Evolutionary conservation across 2,329 filamentous ascomycete genomes (phyloP).

Genomic region (Colletotrichum destructivum): DNA sequence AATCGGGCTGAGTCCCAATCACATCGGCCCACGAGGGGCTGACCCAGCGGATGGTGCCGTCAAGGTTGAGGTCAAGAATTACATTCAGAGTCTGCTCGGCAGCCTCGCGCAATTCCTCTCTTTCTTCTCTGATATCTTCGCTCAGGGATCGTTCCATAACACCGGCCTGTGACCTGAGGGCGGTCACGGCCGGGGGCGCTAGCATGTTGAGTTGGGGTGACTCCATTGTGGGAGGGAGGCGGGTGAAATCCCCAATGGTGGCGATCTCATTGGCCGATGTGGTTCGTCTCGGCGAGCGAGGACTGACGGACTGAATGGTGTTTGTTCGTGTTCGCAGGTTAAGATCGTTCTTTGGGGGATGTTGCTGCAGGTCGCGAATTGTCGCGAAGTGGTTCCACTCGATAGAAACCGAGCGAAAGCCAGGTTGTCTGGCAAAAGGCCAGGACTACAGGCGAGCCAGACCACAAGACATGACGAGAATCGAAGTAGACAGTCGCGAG

Average conservation of each 20-base stretch:
- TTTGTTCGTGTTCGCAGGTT: conserved; percentile 20
- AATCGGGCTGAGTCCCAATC: conserved; percentile 82
- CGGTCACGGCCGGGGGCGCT: conserved; percentile 68
- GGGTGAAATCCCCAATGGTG: conserved; percentile 49
- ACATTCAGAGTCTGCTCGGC: conserved; percentile 97
- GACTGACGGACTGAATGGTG: conserved; percentile 23
- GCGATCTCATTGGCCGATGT: conserved; percentile 51
- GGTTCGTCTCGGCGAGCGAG: conserved; percentile 38
- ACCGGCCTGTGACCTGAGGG: conserved; percentile 65
- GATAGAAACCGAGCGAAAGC: conserved; percentile 24
- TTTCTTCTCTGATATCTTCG: conserved; percentile 92
- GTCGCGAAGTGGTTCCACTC: conserved; percentile 32
- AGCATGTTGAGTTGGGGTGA: conserved; percentile 56
- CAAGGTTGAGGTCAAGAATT: conserved; percentile 92
- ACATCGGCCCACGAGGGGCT: conserved; percentile 97
- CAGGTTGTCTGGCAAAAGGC: conserved; percentile 60
- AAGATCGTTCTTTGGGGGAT: conserved; percentile 1
- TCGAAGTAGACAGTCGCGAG: conserved; percentile 23
- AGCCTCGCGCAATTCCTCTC: conserved; percentile 93
- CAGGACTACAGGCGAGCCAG: conserved; percentile 63
- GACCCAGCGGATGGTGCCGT: conserved; percentile 94
- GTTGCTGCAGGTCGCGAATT: conserved; percentile 27
- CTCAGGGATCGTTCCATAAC: conserved; percentile 80
- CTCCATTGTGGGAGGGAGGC: conserved; percentile 60
- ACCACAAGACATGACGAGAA: conserved; percentile 62